Percentiles rank a stretch among this genome's conserved stretches.
Conservation (phyloP, 2,329 filamentous ascomycete species). For the Neonectria coccinea region DNA sequence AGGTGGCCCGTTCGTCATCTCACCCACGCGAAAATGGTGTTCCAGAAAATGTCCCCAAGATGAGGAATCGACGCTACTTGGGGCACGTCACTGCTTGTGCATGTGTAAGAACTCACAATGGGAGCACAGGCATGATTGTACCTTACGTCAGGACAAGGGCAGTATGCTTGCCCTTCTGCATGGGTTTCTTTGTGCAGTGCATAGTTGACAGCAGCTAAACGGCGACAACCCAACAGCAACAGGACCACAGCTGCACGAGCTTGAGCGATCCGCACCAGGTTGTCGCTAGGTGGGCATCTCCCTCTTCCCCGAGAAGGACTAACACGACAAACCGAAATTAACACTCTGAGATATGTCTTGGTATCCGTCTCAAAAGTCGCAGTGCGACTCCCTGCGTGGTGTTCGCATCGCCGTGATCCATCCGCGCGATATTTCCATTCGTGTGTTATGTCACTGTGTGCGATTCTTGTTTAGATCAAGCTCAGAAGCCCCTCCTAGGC, state of each 20-base stretch:
- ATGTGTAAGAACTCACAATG: constrained; percentile 34
- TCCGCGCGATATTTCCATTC: constrained; percentile 17
- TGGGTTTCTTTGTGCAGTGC: not conserved
- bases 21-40: constrained; percentile 27
- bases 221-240: not conserved
- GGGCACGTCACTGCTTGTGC: constrained; percentile 30
- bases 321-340: constrained; percentile 23
- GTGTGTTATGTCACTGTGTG: not conserved
- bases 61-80: constrained; percentile 12
- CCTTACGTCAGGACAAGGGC: not conserved
- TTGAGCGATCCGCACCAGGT: not conserved
- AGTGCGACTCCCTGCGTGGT: constrained; percentile 1
- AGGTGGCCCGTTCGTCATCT: constrained; percentile 37
- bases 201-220: not conserved
- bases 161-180: not conserved
- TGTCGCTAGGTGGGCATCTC: not conserved
- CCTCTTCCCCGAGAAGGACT: constrained; percentile 1
- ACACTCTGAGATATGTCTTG: constrained; percentile 10
- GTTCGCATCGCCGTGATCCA: constrained; percentile 1
- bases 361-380: constrained; percentile 12
- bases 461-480: constrained; percentile 20
- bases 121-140: not conserved
- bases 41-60: constrained; percentile 21
- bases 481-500: constrained; percentile 10
- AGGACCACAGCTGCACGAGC: not conserved